phyloP scores from a whole-genome alignment of 495 filamentous ascomycete genomes.

The Xylaria castorea region DNA sequence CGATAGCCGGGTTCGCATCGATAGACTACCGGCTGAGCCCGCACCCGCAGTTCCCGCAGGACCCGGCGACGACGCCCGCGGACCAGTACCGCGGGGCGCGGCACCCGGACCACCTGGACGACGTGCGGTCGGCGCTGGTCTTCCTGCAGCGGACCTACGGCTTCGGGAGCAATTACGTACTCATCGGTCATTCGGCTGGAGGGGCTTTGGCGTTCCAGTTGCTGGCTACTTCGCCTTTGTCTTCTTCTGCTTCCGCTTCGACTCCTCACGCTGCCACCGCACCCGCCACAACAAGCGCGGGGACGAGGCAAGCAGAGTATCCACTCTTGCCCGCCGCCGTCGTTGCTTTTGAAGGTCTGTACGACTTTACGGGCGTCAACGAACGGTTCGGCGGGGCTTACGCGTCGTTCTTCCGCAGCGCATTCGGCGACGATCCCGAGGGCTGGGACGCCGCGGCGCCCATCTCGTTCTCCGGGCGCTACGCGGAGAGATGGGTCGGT shows the following conservation, averaged over 20 bases:
- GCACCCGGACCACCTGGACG: slow-evolving; percentile 78
- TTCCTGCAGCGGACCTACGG: slow-evolving; percentile 65
- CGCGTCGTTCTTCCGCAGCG: slow-evolving; percentile 32
- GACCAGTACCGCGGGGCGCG: slow-evolving; percentile 53
- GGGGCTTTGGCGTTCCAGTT: slow-evolving; percentile 76
- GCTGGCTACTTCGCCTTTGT: slow-evolving; percentile 39
- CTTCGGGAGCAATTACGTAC: slow-evolving; percentile 61
- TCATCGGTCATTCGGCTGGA: slow-evolving; percentile 80
- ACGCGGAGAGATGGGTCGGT: slow-evolving; percentile 49
- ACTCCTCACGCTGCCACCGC: background rate
- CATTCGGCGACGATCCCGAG: slow-evolving; percentile 34
- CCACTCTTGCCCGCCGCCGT: slow-evolving; percentile 40
- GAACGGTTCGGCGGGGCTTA: slow-evolving; percentile 34
- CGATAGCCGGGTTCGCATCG: slow-evolving; percentile 70
- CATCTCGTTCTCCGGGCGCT: slow-evolving; percentile 40
- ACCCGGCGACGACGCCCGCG: slow-evolving; percentile 41
- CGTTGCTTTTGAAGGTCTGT: slow-evolving; percentile 40
- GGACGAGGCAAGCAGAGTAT: slow-evolving; percentile 46
- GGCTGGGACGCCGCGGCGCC: slow-evolving; percentile 41
- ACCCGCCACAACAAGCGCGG: slow-evolving; percentile 23
- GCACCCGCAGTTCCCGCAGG: slow-evolving; percentile 66
- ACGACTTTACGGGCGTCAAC: slow-evolving; percentile 39
- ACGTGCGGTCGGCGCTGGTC: slow-evolving; percentile 67
- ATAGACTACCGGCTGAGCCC: slow-evolving; percentile 83
- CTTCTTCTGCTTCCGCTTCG: background rate